Percentiles rank a stretch among this genome's conserved stretches.
These are phyloP conservation scores for Thymus mandschuricus DNA, from an alignment of 257 asterid genomes.

Conservation along the genomic window DNA sequence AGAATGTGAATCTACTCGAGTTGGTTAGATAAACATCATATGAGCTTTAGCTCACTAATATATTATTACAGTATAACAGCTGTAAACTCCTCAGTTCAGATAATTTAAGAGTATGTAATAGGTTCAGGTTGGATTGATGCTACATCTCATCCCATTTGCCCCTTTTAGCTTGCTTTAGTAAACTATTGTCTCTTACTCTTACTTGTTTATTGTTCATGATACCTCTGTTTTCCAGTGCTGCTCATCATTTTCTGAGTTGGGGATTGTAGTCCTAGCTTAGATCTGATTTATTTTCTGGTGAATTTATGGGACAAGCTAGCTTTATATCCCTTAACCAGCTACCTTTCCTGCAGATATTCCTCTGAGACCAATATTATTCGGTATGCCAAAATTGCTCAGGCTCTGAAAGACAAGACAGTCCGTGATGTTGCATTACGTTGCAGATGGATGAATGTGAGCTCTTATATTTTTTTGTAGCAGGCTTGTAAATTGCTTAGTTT, in stretches of 20 bases:
- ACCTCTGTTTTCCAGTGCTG: slow-evolving; percentile 13
- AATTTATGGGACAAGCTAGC: slow-evolving; percentile 12
- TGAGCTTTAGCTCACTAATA: not conserved
- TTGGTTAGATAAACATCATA: not conserved
- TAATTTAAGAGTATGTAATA: not conserved
- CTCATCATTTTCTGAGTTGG: slow-evolving; percentile 16
- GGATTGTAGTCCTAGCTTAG: not conserved
- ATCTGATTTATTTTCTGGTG: slow-evolving; percentile 21
- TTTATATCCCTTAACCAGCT: slow-evolving; percentile 21
- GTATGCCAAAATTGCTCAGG: slow-evolving; percentile 84
- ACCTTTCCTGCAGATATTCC: slow-evolving; percentile 65
- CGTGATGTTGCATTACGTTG: slow-evolving; percentile 93
- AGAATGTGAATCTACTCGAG: not conserved
- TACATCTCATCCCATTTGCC: not conserved
- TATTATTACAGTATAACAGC: not conserved
- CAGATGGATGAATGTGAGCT: slow-evolving; percentile 94
- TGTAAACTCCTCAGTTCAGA: not conserved
- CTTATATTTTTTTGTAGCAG: slow-evolving; percentile 15
- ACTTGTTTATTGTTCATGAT: not conserved
- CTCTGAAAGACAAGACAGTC: slow-evolving; percentile 81
- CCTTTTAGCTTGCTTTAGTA: not conserved
- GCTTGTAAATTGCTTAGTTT: slow-evolving; percentile 14
- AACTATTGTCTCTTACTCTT: not conserved
- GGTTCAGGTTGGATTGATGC: slow-evolving; percentile 11
- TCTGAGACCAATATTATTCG: slow-evolving; percentile 57